Evolutionary conservation across 1,284 basidiomycete species (phyloP).

Genomic region (Ceratobasidium sp.): DNA sequence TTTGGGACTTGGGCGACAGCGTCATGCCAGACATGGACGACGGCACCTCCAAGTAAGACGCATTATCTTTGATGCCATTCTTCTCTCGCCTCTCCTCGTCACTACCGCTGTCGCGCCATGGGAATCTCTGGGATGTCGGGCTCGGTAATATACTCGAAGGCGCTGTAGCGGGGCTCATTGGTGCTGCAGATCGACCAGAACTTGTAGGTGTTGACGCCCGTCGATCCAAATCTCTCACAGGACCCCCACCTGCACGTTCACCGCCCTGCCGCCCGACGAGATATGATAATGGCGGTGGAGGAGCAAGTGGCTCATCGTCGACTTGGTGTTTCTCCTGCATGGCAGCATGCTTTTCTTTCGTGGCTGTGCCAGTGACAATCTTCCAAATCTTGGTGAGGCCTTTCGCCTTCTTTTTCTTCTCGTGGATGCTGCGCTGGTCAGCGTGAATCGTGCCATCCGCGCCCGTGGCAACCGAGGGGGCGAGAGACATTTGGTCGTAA

Average conservation of each 20-base stretch:
- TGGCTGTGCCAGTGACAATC: conserved; percentile 60
- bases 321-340: conserved; percentile 19
- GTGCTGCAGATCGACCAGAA: conserved; percentile 62
- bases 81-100: conserved; percentile 55
- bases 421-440: conserved; percentile 51
- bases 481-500: conserved; percentile 42
- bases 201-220: conserved; percentile 64
- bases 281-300: conserved; percentile 86
- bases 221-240: conserved; percentile 43
- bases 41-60: conserved; percentile 32
- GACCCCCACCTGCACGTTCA: conserved; percentile 55
- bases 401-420: conserved; percentile 70
- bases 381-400: conserved; percentile 86
- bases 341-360: conserved; percentile 47
- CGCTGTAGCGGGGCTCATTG: conserved; percentile 67
- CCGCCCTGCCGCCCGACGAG: conserved; percentile 73
- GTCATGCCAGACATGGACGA: conserved; percentile 27
- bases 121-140: conserved; percentile 63
- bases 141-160: conserved; percentile 77
- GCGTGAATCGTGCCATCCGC: conserved; percentile 37
- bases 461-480: conserved; percentile 29
- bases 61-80: conserved; percentile 27
- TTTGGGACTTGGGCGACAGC: conserved; percentile 25
- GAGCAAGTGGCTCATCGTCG: conserved; percentile 68
- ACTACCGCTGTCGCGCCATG: conserved; percentile 61